Percentiles rank a stretch among this genome's conserved stretches.
phyloP scores from a whole-genome alignment of 129 eudicot genomes.

The Deinandra increscens region DNA sequence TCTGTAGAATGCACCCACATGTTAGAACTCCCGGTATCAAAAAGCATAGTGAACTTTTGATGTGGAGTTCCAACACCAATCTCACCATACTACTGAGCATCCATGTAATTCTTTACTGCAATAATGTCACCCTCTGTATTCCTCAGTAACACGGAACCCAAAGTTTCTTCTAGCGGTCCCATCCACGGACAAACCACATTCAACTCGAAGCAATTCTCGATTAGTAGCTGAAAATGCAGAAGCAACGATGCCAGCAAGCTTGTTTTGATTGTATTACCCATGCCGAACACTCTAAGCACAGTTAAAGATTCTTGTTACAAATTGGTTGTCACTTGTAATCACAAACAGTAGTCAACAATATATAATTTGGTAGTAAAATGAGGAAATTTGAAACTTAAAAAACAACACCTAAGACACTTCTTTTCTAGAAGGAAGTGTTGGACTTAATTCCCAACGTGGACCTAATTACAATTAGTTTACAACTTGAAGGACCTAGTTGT shows the following conservation, averaged over 20 bases:
- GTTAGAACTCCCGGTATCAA: conserved; percentile 96
- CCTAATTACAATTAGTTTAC: no score
- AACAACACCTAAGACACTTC: no score
- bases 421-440: no score
- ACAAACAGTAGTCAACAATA: neutral
- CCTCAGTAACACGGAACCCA: conserved; percentile 38
- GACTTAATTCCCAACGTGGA: no score
- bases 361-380: no score
- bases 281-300: conserved; percentile 39
- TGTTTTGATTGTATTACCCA: conserved; percentile 48
- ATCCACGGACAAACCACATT: conserved; percentile 37
- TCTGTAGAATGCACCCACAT: conserved; percentile 98
- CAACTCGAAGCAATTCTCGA: conserved; percentile 60
- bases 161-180: conserved; percentile 31
- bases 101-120: conserved; percentile 78
- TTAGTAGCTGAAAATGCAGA: conserved; percentile 38
- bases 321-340: neutral
- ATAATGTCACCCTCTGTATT: conserved; percentile 61
- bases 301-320: conserved; percentile 14
- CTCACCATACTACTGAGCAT: conserved; percentile 98
- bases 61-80: conserved; percentile 90
- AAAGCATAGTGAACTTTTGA: conserved; percentile 90
- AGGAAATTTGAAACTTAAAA: no score
- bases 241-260: conserved; percentile 37
- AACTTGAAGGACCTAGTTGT: no score